These are phyloP conservation scores for Clonostachys rhizophaga DNA, from an alignment of 2,329 filamentous ascomycete species.

Conservation along the genomic window DNA sequence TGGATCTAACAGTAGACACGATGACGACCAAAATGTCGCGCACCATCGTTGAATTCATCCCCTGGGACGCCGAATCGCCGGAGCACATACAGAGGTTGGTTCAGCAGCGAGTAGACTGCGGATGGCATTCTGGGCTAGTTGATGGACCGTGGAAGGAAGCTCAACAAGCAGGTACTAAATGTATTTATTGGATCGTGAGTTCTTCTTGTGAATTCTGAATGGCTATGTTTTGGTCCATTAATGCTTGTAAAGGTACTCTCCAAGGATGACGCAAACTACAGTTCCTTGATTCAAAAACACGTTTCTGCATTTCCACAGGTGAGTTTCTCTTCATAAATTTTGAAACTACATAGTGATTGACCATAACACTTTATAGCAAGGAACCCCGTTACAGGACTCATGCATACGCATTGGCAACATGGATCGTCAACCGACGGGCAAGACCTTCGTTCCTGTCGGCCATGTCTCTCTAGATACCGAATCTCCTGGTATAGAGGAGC, in stretches of 20 bases:
- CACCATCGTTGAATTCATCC: constrained; percentile 8
- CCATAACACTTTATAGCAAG: no score
- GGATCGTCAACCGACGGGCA: constrained; percentile 1
- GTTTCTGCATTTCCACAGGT: no score
- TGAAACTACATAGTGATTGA: no score
- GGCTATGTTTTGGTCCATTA: no score
- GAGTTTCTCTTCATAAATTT: no score
- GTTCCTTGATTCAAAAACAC: no score
- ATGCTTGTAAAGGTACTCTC: no score
- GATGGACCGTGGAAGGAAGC: constrained; percentile 8
- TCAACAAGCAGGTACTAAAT: constrained; percentile 10
- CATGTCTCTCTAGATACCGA: constrained; percentile 19
- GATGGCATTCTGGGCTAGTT: constrained; percentile 12
- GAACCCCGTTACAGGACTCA: no score
- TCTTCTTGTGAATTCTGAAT: no score
- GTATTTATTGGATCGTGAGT: constrained; percentile 11
- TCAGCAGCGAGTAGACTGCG: constrained; percentile 14
- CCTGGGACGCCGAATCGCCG: constrained; percentile 14
- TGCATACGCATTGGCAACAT: neutral
- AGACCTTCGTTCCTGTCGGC: constrained; percentile 18
- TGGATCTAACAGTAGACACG: no score
- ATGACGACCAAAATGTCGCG: no score
- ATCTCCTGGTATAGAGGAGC: constrained; percentile 1
- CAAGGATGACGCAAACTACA: no score
- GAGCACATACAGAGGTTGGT: constrained; percentile 12